phyloP scores from a whole-genome alignment of 2,329 filamentous ascomycete genomes.

The Septoria linicola region DNA sequence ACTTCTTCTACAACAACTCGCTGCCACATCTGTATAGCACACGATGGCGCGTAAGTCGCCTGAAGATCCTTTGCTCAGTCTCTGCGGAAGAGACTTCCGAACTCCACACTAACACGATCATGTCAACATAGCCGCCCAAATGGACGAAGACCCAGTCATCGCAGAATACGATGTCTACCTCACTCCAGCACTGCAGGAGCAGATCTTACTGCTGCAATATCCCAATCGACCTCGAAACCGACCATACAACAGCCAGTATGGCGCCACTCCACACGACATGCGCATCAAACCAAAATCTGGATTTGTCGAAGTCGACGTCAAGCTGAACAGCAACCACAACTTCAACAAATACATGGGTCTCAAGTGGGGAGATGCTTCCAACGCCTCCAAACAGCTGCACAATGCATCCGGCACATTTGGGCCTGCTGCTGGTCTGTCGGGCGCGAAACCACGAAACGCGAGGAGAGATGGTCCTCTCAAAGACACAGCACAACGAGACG shows the following conservation, averaged over 20 bases:
- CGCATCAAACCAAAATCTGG: constrained; percentile 80
- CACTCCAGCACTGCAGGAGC: constrained; percentile 62
- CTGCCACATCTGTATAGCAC: not conserved
- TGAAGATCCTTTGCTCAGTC: not conserved
- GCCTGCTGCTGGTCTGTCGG: constrained; percentile 47
- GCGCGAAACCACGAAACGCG: constrained; percentile 27
- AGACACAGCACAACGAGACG: constrained; percentile 47
- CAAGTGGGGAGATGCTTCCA: constrained; percentile 73
- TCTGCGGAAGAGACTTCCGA: too few relatives aligned
- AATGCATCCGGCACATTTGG: constrained; percentile 47
- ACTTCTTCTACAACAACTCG: not conserved
- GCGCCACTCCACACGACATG: constrained; percentile 65
- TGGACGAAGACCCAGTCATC: constrained; percentile 49
- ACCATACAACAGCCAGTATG: constrained; percentile 58
- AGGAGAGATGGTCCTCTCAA: constrained; percentile 37
- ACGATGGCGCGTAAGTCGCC: constrained; percentile 11
- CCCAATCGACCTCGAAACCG: constrained; percentile 70
- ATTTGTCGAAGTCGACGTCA: constrained; percentile 90
- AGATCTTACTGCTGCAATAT: constrained; percentile 78
- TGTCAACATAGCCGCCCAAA: constrained; percentile 23
- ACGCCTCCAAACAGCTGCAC: constrained; percentile 39
- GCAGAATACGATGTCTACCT: constrained; percentile 78
- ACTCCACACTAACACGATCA: constrained; percentile 13
- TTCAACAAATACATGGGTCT: constrained; percentile 85
- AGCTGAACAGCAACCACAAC: constrained; percentile 67